phyloP scores from a whole-genome alignment of 2,329 filamentous ascomycete species.

The Chalaropsis thielavioides region DNA sequence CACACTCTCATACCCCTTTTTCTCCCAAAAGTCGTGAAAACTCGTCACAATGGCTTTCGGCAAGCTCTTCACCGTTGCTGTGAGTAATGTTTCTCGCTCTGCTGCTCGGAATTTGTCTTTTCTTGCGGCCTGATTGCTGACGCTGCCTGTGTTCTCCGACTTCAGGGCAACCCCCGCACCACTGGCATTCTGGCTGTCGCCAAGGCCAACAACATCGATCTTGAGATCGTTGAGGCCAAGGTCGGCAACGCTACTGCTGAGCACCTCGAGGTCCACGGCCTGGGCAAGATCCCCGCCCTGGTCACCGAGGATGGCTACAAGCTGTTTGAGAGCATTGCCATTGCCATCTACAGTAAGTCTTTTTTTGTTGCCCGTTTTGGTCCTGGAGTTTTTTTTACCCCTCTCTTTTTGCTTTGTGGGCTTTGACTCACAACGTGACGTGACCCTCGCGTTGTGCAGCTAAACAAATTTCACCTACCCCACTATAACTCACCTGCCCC shows the following conservation, averaged over 20 bases:
- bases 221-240: constrained; percentile 67
- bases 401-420: constrained; percentile 2
- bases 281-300: constrained; percentile 87
- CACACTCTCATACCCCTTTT: constrained; percentile 19
- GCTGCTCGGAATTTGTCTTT: constrained; percentile 18
- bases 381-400: constrained; percentile 13
- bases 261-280: constrained; percentile 72
- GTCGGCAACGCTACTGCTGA: constrained; percentile 52
- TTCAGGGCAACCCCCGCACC: constrained; percentile 76
- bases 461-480: background rate
- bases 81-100: constrained; percentile 31
- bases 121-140: constrained; percentile 22
- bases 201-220: constrained; percentile 90
- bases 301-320: constrained; percentile 81
- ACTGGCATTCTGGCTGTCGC: constrained; percentile 81
- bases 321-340: constrained; percentile 81
- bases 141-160: constrained; percentile 20
- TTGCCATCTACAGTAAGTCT: constrained; percentile 90
- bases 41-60: constrained; percentile 76
- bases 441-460: background rate
- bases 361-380: constrained; percentile 23
- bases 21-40: constrained; percentile 17
- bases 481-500: background rate
- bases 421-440: background rate
- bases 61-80: constrained; percentile 83